Evolutionary conservation across 1,284 basidiomycete species (phyloP), one percentile per base, ranked within the genome.

Genomic region (Butyriboletus appendiculatus): DNA sequence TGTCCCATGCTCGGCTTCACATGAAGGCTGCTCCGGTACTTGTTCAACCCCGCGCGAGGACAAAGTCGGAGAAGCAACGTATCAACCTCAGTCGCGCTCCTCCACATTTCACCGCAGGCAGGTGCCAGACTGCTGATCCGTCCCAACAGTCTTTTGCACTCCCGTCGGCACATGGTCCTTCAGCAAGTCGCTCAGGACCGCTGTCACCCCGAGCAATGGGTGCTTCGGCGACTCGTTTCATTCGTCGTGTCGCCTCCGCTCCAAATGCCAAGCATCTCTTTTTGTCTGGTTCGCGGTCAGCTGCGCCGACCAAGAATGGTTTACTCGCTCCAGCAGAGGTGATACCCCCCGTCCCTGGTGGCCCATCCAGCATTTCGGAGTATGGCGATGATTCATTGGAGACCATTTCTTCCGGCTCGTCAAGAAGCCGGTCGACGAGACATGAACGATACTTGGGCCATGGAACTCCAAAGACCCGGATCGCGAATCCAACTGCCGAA

Each of bases 191-290:
- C 64, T 65, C 68, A 68, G 62, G 74, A 59, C 65, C 77, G 18
- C 73, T 88, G 33, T 85, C 82, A 9, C 84, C 88, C 35, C 86
- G 81, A 65, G 76, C 80, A 16, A 78, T 90, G 70, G 76, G 84
- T 43, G 84, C 84, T 16, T 83, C 85, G 1, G 89, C 92, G 9
- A 81, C 88, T 46, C 85, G 94, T 30, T 94, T 97, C 73, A 85
- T 99, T 38, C 87, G 96, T 47, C 86, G 96, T 38, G 96, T 98
- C 42, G 94, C 96, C 2, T 97, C 94, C 22, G 96, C 96, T 2
- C 96, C 96, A 2, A 98, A 98, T 70, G 89, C 94, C 45, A 99
- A 98, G 72, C 90, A 89, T 40, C 78, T 98, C 20, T 95, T 96
- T 70, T 77, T 81, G 45, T 73, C 83, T 43, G 73, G 77, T 53